Evolutionary conservation across 2,329 filamentous ascomycete species (phyloP).

Genomic region (Talaromyces sp.): DNA sequence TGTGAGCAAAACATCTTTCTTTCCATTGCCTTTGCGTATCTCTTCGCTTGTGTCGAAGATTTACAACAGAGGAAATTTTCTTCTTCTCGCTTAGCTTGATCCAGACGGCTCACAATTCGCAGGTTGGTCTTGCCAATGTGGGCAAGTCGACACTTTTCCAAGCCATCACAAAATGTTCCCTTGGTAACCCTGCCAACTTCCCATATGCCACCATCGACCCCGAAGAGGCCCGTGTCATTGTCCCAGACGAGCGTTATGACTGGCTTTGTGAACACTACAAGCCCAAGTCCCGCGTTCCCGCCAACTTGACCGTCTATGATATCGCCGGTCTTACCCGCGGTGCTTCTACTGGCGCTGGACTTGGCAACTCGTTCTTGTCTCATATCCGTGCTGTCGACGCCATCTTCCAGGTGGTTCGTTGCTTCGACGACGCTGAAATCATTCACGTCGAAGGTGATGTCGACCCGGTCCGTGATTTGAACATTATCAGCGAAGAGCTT

Average conservation of each 20-base stretch:
- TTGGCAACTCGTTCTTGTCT: constrained; percentile 96
- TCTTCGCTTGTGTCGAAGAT: constrained; percentile 1
- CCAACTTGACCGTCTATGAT: constrained; percentile 97
- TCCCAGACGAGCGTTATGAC: constrained; percentile 92
- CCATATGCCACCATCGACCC: constrained; percentile 98
- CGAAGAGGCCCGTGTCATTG: constrained; percentile 94
- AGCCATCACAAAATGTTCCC: constrained; percentile 94
- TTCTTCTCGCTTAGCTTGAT: background rate
- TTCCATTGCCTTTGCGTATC: background rate
- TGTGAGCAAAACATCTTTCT: constrained; percentile 52
- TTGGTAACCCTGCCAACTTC: constrained; percentile 99
- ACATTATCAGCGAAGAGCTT: constrained; percentile 95
- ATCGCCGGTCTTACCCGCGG: constrained; percentile 95
- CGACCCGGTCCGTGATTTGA: constrained; percentile 85
- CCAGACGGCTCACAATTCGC: constrained; percentile 16
- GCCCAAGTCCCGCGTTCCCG: constrained; percentile 93
- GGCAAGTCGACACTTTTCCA: constrained; percentile 99
- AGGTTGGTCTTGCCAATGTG: constrained; percentile 98
- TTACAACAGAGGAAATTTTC: background rate
- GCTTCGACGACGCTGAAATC: constrained; percentile 98
- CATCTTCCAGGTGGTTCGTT: constrained; percentile 94
- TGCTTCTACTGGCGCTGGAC: constrained; percentile 92
- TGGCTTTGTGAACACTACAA: constrained; percentile 96
- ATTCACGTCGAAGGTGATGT: constrained; percentile 99
- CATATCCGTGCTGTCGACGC: constrained; percentile 98